phyloP scores from a whole-genome alignment of 2,329 filamentous ascomycete species.

The Cucurbitaria berberidis region DNA sequence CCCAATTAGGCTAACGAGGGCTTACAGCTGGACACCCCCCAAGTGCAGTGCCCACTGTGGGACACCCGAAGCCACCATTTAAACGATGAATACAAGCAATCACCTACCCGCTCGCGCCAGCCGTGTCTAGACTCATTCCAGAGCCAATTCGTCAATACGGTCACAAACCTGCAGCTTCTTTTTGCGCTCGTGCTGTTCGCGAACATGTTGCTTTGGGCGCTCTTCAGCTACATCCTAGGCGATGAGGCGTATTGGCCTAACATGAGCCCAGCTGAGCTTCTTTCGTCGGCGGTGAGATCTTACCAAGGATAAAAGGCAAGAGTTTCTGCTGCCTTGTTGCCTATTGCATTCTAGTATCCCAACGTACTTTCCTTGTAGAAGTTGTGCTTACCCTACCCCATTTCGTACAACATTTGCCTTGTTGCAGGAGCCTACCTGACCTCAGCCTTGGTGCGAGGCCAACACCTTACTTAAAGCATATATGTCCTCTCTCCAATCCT shows the following conservation, averaged over 20 bases:
- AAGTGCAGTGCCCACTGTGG: too few species aligned
- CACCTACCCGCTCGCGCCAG: not conserved
- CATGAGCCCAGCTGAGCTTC: conserved; percentile 7
- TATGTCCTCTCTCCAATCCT: not conserved
- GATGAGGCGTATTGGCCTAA: conserved; percentile 10
- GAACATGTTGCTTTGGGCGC: conserved; percentile 17
- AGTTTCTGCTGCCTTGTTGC: not conserved
- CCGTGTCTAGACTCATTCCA: not conserved
- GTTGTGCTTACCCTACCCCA: conserved; percentile 9
- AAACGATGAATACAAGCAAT: not conserved
- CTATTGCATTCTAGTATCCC: not conserved
- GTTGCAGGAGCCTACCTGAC: not conserved
- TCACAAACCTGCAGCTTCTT: not conserved
- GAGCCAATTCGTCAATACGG: not conserved
- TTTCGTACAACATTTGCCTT: conserved; percentile 3
- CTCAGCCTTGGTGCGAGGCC: conserved; percentile 7
- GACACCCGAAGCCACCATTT: conserved; percentile 3
- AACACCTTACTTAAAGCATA: conserved; percentile 3
- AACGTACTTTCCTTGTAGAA: conserved; percentile 1
- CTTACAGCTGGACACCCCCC: not conserved
- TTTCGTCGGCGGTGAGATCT: conserved; percentile 7
- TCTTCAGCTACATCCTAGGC: conserved; percentile 17
- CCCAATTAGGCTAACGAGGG: not conserved
- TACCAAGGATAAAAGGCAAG: not conserved
- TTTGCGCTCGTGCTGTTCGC: conserved; percentile 25